phyloP scores from a whole-genome alignment of 345 rosid species.

The Brassica incana region DNA sequence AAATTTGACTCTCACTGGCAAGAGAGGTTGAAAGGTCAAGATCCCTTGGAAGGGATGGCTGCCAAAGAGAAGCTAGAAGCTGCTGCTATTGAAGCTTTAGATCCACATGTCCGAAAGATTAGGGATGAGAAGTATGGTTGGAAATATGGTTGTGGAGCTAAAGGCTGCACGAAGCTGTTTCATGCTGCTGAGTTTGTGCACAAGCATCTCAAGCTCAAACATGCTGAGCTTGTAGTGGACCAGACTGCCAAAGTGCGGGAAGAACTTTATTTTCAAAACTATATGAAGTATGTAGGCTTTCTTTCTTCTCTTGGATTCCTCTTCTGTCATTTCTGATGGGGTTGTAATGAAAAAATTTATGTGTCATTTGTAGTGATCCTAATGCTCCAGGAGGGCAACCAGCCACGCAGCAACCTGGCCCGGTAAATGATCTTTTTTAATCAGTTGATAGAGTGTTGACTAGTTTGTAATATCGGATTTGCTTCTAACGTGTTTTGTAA shows the following conservation, averaged over 20 bases:
- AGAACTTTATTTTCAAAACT: constrained; percentile 91
- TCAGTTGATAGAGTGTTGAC: not conserved
- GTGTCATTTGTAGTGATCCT: constrained; percentile 60
- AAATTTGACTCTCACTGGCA: constrained; percentile 85
- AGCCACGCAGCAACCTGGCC: constrained; percentile 70
- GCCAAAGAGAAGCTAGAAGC: constrained; percentile 93
- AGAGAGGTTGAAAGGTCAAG: constrained; percentile 83
- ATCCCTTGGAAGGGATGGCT: constrained; percentile 90
- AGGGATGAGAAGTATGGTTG: constrained; percentile 99
- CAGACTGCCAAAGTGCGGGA: constrained; percentile 87
- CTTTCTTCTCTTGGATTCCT: constrained; percentile 3
- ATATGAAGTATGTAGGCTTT: constrained; percentile 72
- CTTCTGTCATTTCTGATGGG: constrained; percentile 1
- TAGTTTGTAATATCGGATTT: constrained; percentile 7
- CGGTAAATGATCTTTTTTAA: constrained; percentile 43
- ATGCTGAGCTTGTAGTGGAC: constrained; percentile 77
- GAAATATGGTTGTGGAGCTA: constrained; percentile 99
- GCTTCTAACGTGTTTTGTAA: not conserved
- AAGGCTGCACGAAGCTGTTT: constrained; percentile 98
- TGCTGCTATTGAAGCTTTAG: constrained; percentile 71
- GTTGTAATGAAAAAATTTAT: not conserved
- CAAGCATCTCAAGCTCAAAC: constrained; percentile 98
- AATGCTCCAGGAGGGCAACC: constrained; percentile 97
- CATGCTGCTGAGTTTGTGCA: constrained; percentile 98
- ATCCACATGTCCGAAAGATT: constrained; percentile 93